phyloP scores from a whole-genome alignment of 345 rosid genomes.

The Gossypioides kirkii region DNA sequence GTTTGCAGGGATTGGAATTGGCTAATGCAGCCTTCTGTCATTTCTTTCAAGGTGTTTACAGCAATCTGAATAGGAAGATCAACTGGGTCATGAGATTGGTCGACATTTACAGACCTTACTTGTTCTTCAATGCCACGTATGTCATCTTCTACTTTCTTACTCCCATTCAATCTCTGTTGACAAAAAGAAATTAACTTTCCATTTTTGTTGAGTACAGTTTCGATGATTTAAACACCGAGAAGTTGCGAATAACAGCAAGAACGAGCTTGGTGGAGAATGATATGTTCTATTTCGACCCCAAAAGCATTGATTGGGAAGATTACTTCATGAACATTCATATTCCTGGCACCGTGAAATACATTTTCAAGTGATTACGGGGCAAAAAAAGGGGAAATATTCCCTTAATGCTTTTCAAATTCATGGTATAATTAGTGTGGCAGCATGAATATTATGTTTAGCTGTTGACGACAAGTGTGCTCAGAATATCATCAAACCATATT shows the following conservation, averaged over 20 bases:
- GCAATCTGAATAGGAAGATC: conserved; percentile 46
- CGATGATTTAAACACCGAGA: conserved; percentile 26
- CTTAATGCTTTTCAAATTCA: background rate
- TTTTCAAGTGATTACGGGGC: background rate
- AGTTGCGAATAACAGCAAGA: conserved; percentile 17
- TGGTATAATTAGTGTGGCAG: background rate
- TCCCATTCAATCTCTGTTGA: too few relatives aligned
- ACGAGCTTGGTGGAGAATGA: conserved; percentile 8
- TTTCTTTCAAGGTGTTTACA: conserved; percentile 33
- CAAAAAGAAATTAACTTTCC: too few relatives aligned
- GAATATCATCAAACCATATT: background rate
- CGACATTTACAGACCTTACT: conserved; percentile 75
- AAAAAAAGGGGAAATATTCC: background rate
- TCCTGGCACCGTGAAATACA: conserved; percentile 16
- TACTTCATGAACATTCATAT: conserved; percentile 19
- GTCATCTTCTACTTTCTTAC: conserved; percentile 14
- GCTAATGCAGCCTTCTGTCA: conserved; percentile 45
- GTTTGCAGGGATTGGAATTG: conserved; percentile 37
- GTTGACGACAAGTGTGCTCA: background rate
- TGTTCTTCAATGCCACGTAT: conserved; percentile 72
- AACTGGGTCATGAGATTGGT: conserved; percentile 54
- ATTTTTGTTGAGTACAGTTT: conserved; percentile 4
- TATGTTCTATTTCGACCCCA: conserved; percentile 19
- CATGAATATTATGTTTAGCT: background rate
- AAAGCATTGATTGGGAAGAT: conserved; percentile 16